Base-by-base conservation (phyloP, 1,284 basidiomycete genomes). In the Ustilago cynodontis region DNA sequence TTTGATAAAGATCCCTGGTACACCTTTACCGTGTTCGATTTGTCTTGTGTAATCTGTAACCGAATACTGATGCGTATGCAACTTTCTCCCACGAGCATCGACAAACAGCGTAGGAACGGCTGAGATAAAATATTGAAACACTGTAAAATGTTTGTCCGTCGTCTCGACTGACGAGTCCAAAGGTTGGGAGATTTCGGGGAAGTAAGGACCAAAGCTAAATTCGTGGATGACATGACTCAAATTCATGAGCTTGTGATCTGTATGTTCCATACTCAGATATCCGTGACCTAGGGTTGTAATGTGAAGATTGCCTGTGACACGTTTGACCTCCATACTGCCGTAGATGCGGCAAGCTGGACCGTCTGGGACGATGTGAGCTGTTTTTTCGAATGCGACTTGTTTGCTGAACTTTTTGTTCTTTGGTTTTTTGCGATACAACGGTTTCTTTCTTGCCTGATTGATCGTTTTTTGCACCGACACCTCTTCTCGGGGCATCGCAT, bases 101-200 rank as follows among this genome's bases (percentile, higher is more conserved):
- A 96, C 90, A 86, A 98, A 98, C 3, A 92, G 93, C 0, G 96
- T 98, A 0, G 96, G 95, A 2, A 99, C 95, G 69, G 98, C 93
- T 52, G 93, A 93, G 16, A 98, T 88, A 88, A 93, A 98, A 86
- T 99, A 98, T 85, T 97, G 94, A 87, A 95, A 98, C 7, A 81
- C 77, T 20, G 74, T 70, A 43, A 83, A 83, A 61, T 82, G 91
- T 50, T 94, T 89, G 37, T 91, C 86, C 0, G 95, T 92, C 1
- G 92, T 86, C 85, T 98, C 94, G 68, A 93, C 92, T 62, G 75
- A 82, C 13, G 65, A 73, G 82, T 98, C 96, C 37, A 99, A 89
- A 3, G 96, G 96, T 86, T 99, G 96, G 0, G 91, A 90, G 67
- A 99, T 98, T 58, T 95, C 92, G 0, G 96, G 96, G 88, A 98